A percentile compares a stretch with the other conserved stretches of the same genome.
These are phyloP conservation scores for Maudiozyma humilis DNA, from an alignment of 1,139 yeast species.

Conservation along the genomic window DNA sequence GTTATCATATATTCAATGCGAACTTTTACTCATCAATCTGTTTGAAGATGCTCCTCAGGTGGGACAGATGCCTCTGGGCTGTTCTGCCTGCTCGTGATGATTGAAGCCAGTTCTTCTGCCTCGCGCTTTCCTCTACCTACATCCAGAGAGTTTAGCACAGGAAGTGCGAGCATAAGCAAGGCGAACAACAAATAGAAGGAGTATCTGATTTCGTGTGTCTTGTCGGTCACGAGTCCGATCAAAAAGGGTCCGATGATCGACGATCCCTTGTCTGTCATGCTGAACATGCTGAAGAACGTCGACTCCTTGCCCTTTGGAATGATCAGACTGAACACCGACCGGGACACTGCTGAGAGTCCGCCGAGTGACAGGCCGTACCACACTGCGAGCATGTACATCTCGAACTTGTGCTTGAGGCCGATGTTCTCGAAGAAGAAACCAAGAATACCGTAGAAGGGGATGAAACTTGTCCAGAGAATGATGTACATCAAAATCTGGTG, in stretches of 20 bases:
- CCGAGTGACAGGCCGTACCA: conserved; percentile 70
- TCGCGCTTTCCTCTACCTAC: conserved; percentile 49
- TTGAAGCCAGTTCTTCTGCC: conserved; percentile 33
- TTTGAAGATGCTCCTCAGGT: not conserved
- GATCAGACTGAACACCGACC: conserved; percentile 54
- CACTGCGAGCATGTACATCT: conserved; percentile 55
- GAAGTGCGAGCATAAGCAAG: conserved; percentile 44
- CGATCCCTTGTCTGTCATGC: conserved; percentile 69
- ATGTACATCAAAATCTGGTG: conserved; percentile 43
- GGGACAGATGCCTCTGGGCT: not conserved
- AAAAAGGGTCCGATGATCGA: conserved; percentile 60
- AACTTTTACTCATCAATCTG: not conserved
- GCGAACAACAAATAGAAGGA: conserved; percentile 53
- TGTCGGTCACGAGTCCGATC: conserved; percentile 57
- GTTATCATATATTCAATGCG: too few species aligned
- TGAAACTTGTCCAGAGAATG: conserved; percentile 50
- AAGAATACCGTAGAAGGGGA: conserved; percentile 57
- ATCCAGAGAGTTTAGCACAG: conserved; percentile 43
- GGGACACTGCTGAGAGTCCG: conserved; percentile 54
- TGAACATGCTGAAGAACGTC: conserved; percentile 59
- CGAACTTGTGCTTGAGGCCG: conserved; percentile 53
- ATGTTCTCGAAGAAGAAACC: conserved; percentile 46
- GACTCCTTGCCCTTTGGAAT: conserved; percentile 65
- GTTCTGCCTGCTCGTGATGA: not conserved
- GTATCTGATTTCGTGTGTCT: conserved; percentile 59